Conservation (phyloP, 805 yeast species). For the Isabelozyma heimii region DNA sequence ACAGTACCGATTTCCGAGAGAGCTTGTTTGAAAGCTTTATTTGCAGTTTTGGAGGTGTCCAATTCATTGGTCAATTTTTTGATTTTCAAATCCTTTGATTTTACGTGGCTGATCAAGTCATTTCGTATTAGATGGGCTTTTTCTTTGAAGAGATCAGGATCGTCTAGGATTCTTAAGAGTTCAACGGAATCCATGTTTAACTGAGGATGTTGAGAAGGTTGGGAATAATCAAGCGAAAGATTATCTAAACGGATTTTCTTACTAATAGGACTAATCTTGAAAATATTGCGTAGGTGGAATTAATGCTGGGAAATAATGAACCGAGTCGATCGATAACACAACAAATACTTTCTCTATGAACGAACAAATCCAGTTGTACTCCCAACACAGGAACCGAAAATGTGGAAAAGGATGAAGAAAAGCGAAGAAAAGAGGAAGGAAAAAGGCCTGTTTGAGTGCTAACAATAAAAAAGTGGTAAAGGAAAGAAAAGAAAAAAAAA, state of each 20-base stretch:
- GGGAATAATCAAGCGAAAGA: neutral
- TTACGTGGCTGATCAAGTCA: conserved; percentile 25
- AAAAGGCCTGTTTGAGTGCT: too few species aligned
- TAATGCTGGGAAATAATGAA: too few species aligned
- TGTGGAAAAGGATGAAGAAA: too few species aligned
- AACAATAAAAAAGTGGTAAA: too few species aligned
- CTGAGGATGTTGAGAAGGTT: neutral
- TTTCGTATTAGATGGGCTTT: conserved; percentile 28
- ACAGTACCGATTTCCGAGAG: conserved; percentile 80
- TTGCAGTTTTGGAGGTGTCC: conserved; percentile 46
- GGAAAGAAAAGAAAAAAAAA: too few species aligned
- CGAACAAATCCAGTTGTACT: too few species aligned
- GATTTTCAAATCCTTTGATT: conserved; percentile 26
- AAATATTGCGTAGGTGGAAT: neutral
- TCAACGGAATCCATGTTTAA: conserved; percentile 27
- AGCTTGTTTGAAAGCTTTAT: conserved; percentile 69
- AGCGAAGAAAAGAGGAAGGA: too few species aligned
- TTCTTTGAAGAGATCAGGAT: conserved; percentile 31
- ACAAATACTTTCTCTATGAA: too few species aligned
- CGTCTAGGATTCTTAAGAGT: conserved; percentile 35
- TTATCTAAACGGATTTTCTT: conserved; percentile 10
- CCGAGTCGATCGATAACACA: too few species aligned
- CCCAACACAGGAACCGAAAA: too few species aligned
- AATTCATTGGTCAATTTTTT: conserved; percentile 26
- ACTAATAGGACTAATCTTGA: conserved; percentile 15